These are phyloP conservation scores for Macrophomina pseudophaseolina DNA, from an alignment of 2,329 filamentous ascomycete species.

Conservation along the genomic window DNA sequence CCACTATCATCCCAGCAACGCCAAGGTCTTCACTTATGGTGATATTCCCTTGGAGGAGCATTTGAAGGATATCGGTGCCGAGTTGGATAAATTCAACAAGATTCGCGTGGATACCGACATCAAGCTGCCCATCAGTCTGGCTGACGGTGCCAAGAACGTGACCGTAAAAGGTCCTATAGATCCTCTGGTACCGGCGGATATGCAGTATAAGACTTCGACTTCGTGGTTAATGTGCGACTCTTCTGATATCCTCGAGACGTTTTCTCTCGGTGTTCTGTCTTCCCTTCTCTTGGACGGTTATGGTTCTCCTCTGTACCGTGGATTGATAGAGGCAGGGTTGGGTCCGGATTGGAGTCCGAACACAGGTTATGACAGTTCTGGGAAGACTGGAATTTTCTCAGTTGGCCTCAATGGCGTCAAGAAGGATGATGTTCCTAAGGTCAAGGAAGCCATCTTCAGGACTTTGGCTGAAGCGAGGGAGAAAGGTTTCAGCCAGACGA, in stretches of 20 bases:
- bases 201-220: slow-evolving; percentile 91
- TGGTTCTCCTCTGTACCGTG: slow-evolving; percentile 88
- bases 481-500: slow-evolving; percentile 84
- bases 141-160: slow-evolving; percentile 68
- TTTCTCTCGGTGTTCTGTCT: slow-evolving; percentile 81
- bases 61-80: slow-evolving; percentile 75
- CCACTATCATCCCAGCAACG: slow-evolving; percentile 97
- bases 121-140: slow-evolving; percentile 75
- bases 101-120: slow-evolving; percentile 73
- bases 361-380: slow-evolving; percentile 84
- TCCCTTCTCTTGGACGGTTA: slow-evolving; percentile 91
- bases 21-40: slow-evolving; percentile 94
- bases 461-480: slow-evolving; percentile 72
- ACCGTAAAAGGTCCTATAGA: slow-evolving; percentile 82
- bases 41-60: slow-evolving; percentile 87
- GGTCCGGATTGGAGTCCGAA: slow-evolving; percentile 96
- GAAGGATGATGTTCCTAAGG: slow-evolving; percentile 75
- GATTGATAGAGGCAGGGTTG: slow-evolving; percentile 85
- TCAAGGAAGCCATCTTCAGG: slow-evolving; percentile 74
- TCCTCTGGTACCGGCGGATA: slow-evolving; percentile 80
- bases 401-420: slow-evolving; percentile 90
- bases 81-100: slow-evolving; percentile 74
- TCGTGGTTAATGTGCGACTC: slow-evolving; percentile 91
- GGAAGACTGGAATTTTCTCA: slow-evolving; percentile 81
- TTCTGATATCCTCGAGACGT: slow-evolving; percentile 82